Evolutionary conservation across 2,329 filamentous ascomycete species (phyloP).

Genomic region (Beauveria medogensis): DNA sequence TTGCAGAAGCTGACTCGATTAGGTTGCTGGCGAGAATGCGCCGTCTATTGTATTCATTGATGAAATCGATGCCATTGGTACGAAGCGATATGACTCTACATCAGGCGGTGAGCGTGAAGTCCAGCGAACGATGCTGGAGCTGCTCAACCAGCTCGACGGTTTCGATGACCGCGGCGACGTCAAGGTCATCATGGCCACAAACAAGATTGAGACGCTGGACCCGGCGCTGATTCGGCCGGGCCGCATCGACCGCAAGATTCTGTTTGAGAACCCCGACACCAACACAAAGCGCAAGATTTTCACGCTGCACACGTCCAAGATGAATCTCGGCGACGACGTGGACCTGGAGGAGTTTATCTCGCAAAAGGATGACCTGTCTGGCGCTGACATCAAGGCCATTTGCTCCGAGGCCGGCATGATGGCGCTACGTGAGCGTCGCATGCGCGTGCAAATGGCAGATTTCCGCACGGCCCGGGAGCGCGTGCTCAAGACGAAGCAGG

Average conservation of each 20-base stretch:
- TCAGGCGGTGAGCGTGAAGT: slow-evolving; percentile 96
- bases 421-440: slow-evolving; percentile 87
- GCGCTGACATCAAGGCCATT: slow-evolving; percentile 98
- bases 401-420: slow-evolving; percentile 94
- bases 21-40: slow-evolving; percentile 90
- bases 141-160: slow-evolving; percentile 95
- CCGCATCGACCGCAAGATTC: slow-evolving; percentile 96
- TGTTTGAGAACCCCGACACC: slow-evolving; percentile 63
- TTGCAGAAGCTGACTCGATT: background rate
- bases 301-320: slow-evolving; percentile 95
- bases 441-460: slow-evolving; percentile 98
- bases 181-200: slow-evolving; percentile 99
- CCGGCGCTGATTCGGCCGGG: slow-evolving; percentile 93
- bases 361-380: slow-evolving; percentile 94
- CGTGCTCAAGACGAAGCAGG: slow-evolving; percentile 96
- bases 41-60: slow-evolving; percentile 98
- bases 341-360: slow-evolving; percentile 97
- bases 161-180: slow-evolving; percentile 98
- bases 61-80: slow-evolving; percentile 97
- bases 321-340: slow-evolving; percentile 94
- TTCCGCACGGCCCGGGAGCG: slow-evolving; percentile 88
- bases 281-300: slow-evolving; percentile 98
- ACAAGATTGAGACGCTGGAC: slow-evolving; percentile 98
- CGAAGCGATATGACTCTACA: slow-evolving; percentile 96
- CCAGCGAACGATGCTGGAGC: slow-evolving; percentile 95